Percentiles rank a stretch among this genome's conserved stretches.
phyloP scores from a whole-genome alignment of 2,329 filamentous ascomycete species.

The Alternaria novae-zelandiae region DNA sequence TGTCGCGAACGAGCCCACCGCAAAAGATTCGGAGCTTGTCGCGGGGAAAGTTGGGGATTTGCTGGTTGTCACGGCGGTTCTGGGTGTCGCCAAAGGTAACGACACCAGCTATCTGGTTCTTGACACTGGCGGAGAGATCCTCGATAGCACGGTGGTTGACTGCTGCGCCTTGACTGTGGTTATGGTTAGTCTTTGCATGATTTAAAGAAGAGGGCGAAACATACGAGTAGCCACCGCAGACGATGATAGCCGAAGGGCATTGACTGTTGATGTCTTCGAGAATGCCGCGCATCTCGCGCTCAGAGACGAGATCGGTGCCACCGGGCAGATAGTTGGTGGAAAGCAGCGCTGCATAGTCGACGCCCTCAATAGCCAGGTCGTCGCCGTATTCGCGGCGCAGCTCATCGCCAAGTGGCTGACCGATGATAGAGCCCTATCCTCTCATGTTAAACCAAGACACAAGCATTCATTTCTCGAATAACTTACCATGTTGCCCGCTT shows the following conservation, averaged over 20 bases:
- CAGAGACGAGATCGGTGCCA: constrained; percentile 1
- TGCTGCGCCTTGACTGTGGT: not conserved
- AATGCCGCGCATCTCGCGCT: not conserved
- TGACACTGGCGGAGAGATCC: not conserved
- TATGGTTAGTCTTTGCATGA: not conserved
- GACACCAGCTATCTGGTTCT: constrained; percentile 1
- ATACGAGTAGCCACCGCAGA: constrained; percentile 3
- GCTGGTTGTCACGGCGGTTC: not conserved
- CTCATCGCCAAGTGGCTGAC: constrained; percentile 5
- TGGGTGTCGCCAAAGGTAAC: constrained; percentile 3
- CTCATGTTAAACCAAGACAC: not conserved
- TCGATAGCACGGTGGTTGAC: constrained; percentile 6
- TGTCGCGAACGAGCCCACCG: not conserved
- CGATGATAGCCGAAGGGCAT: not conserved
- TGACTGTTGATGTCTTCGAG: not conserved
- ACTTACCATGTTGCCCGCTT: constrained; percentile 5
- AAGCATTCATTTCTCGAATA: not conserved
- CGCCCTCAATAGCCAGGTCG: constrained; percentile 1
- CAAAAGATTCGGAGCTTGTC: constrained; percentile 5
- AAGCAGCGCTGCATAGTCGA: constrained; percentile 4
- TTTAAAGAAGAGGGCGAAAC: not conserved
- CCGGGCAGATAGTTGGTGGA: constrained; percentile 5
- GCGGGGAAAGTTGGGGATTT: constrained; percentile 2
- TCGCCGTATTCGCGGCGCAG: not conserved
- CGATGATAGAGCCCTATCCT: not conserved